phyloP scores from a whole-genome alignment of 148 eudicot genomes.

The Camellia lanceoleosa region DNA sequence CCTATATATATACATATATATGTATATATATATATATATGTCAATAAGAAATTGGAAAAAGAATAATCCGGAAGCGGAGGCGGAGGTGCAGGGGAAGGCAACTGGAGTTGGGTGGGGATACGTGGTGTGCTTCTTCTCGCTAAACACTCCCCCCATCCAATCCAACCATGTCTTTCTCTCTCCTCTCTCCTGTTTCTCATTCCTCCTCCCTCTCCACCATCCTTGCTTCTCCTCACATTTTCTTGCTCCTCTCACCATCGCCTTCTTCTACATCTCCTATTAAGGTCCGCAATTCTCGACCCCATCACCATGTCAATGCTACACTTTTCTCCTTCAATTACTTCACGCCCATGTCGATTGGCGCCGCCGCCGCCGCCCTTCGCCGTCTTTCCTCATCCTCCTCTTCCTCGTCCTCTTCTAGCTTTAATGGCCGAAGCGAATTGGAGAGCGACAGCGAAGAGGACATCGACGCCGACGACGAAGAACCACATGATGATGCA shows the following conservation, averaged over 20 bases:
- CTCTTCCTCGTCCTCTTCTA: constrained; percentile 9
- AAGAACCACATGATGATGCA: not conserved
- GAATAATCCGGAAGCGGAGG: too few relatives aligned
- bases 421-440: constrained; percentile 13
- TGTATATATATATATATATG: too few relatives aligned
- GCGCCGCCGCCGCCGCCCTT: constrained; percentile 13
- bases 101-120: constrained; percentile 8
- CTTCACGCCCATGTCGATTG: constrained; percentile 12
- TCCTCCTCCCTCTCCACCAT: constrained; percentile 2
- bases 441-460: constrained; percentile 32
- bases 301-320: constrained; percentile 10
- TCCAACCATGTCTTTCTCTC: constrained; percentile 20
- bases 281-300: constrained; percentile 1
- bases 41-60: too few relatives aligned
- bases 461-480: constrained; percentile 26
- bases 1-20: too few relatives aligned
- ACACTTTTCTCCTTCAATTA: not conserved
- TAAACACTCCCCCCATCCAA: not conserved
- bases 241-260: not conserved
- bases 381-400: not conserved
- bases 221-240: constrained; percentile 12
- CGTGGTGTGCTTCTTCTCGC: constrained; percentile 11
- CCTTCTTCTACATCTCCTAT: constrained; percentile 6
- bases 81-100: too few relatives aligned
- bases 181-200: constrained; percentile 16